phyloP scores from a whole-genome alignment of 1,284 basidiomycete genomes.

The Cryptococcus hybrid region DNA sequence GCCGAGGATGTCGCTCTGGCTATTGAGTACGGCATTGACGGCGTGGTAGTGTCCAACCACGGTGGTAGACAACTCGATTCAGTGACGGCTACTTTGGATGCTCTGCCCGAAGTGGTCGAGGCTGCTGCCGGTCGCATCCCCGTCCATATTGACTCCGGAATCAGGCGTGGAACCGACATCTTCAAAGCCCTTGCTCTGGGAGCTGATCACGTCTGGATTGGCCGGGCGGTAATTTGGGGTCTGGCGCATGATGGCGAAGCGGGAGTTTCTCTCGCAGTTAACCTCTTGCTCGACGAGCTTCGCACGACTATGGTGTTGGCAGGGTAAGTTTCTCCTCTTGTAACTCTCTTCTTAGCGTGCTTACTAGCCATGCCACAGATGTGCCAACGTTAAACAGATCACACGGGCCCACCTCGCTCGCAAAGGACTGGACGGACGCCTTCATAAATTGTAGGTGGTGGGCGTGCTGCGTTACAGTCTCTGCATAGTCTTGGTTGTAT shows the following conservation, averaged over 20 bases:
- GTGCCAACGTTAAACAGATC: too few relatives aligned
- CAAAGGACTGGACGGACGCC: too few relatives aligned
- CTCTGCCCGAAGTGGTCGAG: constrained; percentile 24
- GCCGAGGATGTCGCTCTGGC: constrained; percentile 67
- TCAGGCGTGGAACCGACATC: constrained; percentile 32
- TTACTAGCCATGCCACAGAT: too few relatives aligned
- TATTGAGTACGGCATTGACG: constrained; percentile 63
- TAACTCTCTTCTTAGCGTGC: too few relatives aligned
- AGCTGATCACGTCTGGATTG: constrained; percentile 31
- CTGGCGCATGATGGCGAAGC: constrained; percentile 11
- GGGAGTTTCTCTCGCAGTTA: background rate
- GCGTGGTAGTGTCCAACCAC: constrained; percentile 78
- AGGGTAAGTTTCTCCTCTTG: background rate
- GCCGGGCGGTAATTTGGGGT: constrained; percentile 24
- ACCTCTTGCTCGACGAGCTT: background rate
- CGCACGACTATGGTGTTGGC: background rate
- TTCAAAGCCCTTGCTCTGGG: constrained; percentile 41
- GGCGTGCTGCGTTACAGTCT: too few relatives aligned
- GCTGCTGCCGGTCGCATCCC: constrained; percentile 27
- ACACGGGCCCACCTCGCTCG: too few relatives aligned
- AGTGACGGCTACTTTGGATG: constrained; percentile 21
- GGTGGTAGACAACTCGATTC: constrained; percentile 81
- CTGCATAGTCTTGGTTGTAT: too few relatives aligned
- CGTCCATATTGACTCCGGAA: constrained; percentile 37
- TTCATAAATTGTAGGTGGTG: too few relatives aligned